Conservation (phyloP, 441 rosid species). For the Populus hybrid region DNA sequence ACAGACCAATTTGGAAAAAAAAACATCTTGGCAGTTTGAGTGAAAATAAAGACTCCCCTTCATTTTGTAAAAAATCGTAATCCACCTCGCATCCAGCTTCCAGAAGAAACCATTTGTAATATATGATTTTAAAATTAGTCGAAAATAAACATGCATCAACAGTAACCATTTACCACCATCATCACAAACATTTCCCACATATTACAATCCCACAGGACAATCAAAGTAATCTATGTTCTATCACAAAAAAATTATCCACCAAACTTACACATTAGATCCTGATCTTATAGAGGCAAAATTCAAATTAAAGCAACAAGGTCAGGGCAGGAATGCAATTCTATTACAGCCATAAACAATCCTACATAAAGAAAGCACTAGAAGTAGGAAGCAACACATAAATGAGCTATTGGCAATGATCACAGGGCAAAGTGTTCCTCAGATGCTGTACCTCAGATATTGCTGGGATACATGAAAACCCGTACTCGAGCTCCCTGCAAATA, state of each 20-base stretch:
- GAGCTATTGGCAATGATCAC: neutral
- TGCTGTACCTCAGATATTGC: slow-evolving; percentile 60
- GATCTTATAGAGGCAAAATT: neutral
- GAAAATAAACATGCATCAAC: neutral
- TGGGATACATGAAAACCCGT: slow-evolving; percentile 90
- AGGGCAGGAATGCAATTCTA: neutral
- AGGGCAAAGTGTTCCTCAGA: neutral
- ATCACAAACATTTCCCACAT: neutral
- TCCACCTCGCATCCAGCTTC: neutral
- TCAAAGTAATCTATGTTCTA: neutral
- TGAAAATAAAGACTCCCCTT: neutral
- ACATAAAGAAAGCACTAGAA: neutral
- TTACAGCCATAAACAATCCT: neutral
- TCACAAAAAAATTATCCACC: neutral
- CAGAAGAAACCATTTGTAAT: neutral
- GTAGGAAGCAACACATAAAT: neutral
- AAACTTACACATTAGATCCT: neutral
- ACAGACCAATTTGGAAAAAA: neutral
- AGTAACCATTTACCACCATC: neutral
- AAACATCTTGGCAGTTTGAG: neutral
- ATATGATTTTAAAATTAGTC: neutral
- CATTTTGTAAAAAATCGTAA: neutral
- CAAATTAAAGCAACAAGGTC: neutral
- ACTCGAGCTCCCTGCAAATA: slow-evolving; percentile 57
- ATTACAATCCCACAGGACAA: neutral